Conservation (phyloP, 129 eudicot genomes). For the Chrysanthemum makinoi region DNA sequence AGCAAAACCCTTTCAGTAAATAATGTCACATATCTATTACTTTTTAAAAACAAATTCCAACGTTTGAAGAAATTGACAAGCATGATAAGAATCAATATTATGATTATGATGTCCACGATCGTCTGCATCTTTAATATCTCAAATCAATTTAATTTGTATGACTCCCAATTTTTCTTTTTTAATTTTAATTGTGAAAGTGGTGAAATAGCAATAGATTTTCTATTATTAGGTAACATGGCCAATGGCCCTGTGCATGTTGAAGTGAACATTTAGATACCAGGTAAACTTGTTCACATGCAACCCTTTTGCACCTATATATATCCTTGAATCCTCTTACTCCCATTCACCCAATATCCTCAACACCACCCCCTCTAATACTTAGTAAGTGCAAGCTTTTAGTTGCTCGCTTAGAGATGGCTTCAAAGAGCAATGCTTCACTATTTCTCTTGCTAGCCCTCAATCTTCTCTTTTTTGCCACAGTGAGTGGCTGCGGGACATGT, state of each 20-base stretch:
- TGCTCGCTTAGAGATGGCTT: conserved; percentile 32
- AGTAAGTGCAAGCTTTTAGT: not conserved
- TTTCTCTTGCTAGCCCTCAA: conserved; percentile 45
- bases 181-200: not conserved
- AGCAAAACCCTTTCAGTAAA: too few species aligned
- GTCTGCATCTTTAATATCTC: too few species aligned
- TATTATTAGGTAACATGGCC: conserved; percentile 14
- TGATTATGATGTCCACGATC: not conserved
- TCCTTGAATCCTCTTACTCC: conserved; percentile 8
- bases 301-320: conserved; percentile 16
- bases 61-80: not conserved
- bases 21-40: not conserved
- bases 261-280: conserved; percentile 5
- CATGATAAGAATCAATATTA: not conserved
- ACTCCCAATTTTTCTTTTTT: too few species aligned
- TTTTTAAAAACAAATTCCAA: not conserved
- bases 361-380: not conserved
- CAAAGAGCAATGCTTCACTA: conserved; percentile 2
- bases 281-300: not conserved
- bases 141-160: not conserved
- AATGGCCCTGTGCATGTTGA: conserved; percentile 14
- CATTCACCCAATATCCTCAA: conserved; percentile 15
- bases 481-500: conserved; percentile 26
- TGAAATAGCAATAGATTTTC: not conserved
- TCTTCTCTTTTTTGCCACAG: conserved; percentile 21